Conservation (phyloP, 2,329 filamentous ascomycete genomes). For the Calonectria multiphialidica region DNA sequence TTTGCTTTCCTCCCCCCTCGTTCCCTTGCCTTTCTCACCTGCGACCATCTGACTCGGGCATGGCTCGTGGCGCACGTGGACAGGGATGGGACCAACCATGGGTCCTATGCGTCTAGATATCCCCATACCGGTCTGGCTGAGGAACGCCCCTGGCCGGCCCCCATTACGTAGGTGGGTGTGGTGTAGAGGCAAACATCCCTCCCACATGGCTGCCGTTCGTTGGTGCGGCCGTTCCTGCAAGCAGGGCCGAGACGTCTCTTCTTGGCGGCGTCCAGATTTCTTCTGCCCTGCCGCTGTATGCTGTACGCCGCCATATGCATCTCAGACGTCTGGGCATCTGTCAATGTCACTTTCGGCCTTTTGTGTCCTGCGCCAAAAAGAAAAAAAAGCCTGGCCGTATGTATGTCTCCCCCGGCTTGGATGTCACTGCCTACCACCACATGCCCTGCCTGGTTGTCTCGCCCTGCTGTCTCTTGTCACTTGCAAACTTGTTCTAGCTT, state of each 20-base stretch:
- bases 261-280: conserved; percentile 15
- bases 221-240: conserved; percentile 7
- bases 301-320: background rate
- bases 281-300: conserved; percentile 10
- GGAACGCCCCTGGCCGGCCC: background rate
- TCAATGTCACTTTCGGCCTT: conserved; percentile 2
- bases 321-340: background rate
- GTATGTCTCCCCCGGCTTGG: background rate
- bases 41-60: conserved; percentile 14
- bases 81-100: conserved; percentile 23
- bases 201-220: conserved; percentile 26
- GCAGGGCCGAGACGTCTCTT: conserved; percentile 3
- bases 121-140: conserved; percentile 35
- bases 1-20: background rate
- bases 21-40: background rate
- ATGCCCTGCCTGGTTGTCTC: background rate
- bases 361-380: conserved; percentile 20
- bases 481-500: background rate
- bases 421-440: background rate
- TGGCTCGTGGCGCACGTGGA: conserved; percentile 24
- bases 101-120: conserved; percentile 7
- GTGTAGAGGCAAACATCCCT: background rate
- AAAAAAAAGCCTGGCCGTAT: background rate
- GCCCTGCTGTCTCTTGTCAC: background rate
- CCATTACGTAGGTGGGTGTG: conserved; percentile 24